These are phyloP conservation scores for Ziziphus jujuba DNA, from an alignment of 306 rosid genomes.

Conservation along the genomic window DNA sequence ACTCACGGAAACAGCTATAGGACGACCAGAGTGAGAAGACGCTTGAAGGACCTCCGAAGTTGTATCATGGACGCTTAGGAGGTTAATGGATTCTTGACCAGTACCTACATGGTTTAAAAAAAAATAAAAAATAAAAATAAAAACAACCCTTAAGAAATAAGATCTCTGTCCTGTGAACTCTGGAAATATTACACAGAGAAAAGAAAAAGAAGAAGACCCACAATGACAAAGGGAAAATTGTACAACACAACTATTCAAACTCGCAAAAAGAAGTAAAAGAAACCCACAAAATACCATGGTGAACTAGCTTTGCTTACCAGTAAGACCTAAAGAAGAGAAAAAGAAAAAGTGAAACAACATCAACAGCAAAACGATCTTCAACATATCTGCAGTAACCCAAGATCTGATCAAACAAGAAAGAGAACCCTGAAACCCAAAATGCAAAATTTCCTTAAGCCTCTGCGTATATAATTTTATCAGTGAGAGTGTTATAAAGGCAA, in stretches of 20 bases:
- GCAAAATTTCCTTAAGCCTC: too few species aligned
- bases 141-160: not conserved
- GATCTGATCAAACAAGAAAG: too few species aligned
- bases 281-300: slow-evolving; percentile 4
- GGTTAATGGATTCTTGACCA: slow-evolving; percentile 48
- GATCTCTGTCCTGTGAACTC: too few species aligned
- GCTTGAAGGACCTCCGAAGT: slow-evolving; percentile 29
- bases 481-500: too few species aligned
- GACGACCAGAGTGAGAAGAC: slow-evolving; percentile 37
- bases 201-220: not conserved
- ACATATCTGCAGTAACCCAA: slow-evolving; percentile 10
- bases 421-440: too few species aligned
- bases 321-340: slow-evolving; percentile 35
- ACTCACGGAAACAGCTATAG: slow-evolving; percentile 59
- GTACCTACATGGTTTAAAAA: slow-evolving; percentile 40
- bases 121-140: slow-evolving; percentile 13
- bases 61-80: slow-evolving; percentile 47
- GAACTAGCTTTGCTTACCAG: slow-evolving; percentile 43
- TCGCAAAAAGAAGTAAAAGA: not conserved
- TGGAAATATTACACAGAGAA: not conserved
- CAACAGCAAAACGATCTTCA: slow-evolving; percentile 39
- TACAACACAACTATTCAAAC: not conserved
- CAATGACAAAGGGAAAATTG: not conserved
- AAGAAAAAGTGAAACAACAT: slow-evolving; percentile 35
- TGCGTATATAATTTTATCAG: too few species aligned